Percentiles rank a stretch among this genome's conserved stretches.
Evolutionary conservation across 1,284 basidiomycete species (phyloP).

Genomic region (Sporisorium scitamineum): DNA sequence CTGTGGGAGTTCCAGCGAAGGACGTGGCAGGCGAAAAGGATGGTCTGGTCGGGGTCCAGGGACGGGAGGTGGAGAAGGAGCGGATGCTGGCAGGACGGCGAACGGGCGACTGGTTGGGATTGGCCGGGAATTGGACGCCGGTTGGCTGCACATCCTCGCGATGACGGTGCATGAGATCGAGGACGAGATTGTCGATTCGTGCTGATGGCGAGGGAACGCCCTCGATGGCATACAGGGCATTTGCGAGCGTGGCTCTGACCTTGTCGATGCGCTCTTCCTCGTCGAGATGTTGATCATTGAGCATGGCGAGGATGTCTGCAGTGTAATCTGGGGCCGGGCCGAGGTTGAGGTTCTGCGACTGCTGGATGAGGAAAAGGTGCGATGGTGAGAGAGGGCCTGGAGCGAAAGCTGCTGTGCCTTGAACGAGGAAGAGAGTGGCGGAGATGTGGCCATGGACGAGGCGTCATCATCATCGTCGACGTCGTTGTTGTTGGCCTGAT

Average conservation of each 20-base stretch:
- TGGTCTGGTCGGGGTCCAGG: conserved; percentile 55
- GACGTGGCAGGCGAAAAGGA: conserved; percentile 44
- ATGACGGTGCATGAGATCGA: conserved; percentile 62
- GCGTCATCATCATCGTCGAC: conserved; percentile 28
- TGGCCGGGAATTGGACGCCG: conserved; percentile 47
- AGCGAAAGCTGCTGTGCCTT: conserved; percentile 50
- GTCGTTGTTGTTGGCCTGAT: not conserved
- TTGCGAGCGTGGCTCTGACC: conserved; percentile 50
- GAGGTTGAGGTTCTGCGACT: conserved; percentile 43
- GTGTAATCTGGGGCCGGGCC: conserved; percentile 21
- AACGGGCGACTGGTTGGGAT: conserved; percentile 44
- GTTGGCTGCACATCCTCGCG: conserved; percentile 56
- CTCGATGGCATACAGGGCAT: conserved; percentile 45
- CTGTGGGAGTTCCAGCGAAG: conserved; percentile 27
- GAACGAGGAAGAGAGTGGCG: conserved; percentile 50
- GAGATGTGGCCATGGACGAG: conserved; percentile 40
- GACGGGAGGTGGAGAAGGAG: conserved; percentile 50
- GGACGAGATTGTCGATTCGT: conserved; percentile 58
- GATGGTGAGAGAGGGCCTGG: conserved; percentile 42
- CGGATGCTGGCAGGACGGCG: conserved; percentile 53
- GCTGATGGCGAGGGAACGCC: conserved; percentile 46
- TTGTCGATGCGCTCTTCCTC: conserved; percentile 62
- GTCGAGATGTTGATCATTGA: conserved; percentile 50
- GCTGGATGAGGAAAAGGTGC: conserved; percentile 31
- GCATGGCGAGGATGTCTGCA: conserved; percentile 46